Percentiles rank a stretch among this genome's conserved stretches.
Evolutionary conservation across 202 grass and related monocot species (phyloP).

Genomic region (Elaeis oleifera): DNA sequence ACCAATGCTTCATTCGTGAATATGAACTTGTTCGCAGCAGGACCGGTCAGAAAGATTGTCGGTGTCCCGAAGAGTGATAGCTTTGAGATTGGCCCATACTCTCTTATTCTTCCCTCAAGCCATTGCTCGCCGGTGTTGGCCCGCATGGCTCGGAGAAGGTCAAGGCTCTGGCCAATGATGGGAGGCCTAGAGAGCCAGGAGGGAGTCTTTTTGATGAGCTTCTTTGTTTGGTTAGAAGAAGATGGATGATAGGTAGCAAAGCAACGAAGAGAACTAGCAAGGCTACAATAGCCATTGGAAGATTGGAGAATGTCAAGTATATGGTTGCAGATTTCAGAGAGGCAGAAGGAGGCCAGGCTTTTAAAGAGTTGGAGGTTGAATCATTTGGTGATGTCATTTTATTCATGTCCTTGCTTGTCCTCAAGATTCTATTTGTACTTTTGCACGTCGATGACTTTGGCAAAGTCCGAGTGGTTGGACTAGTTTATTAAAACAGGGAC

Average conservation of each 20-base stretch:
- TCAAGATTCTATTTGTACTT: no score
- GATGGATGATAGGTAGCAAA: constrained; percentile 4
- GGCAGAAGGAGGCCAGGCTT: no score
- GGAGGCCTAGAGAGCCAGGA: constrained; percentile 43
- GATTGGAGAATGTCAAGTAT: no score
- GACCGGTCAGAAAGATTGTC: constrained; percentile 28
- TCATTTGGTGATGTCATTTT: no score
- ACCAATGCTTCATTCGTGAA: constrained; percentile 29
- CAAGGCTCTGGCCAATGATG: constrained; percentile 43
- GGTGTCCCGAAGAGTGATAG: constrained; percentile 45
- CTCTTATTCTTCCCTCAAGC: constrained; percentile 1
- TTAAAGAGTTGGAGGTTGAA: no score
- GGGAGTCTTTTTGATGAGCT: constrained; percentile 27
- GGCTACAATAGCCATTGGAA: no score
- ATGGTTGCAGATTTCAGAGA: no score
- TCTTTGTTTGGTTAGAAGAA: constrained; percentile 4
- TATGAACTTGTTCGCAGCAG: constrained; percentile 35
- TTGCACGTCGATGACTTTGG: no score
- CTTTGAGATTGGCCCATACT: constrained; percentile 47
- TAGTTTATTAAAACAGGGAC: no score
- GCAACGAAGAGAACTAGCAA: not conserved
- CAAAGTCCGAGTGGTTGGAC: no score
- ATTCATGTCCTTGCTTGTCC: no score
- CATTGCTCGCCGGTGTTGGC: constrained; percentile 37
- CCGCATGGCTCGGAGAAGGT: constrained; percentile 44